Evolutionary conservation across 129 eudicot genomes (phyloP), one percentile per base, ranked within the genome.

Genomic region (Silybum marianum): DNA sequence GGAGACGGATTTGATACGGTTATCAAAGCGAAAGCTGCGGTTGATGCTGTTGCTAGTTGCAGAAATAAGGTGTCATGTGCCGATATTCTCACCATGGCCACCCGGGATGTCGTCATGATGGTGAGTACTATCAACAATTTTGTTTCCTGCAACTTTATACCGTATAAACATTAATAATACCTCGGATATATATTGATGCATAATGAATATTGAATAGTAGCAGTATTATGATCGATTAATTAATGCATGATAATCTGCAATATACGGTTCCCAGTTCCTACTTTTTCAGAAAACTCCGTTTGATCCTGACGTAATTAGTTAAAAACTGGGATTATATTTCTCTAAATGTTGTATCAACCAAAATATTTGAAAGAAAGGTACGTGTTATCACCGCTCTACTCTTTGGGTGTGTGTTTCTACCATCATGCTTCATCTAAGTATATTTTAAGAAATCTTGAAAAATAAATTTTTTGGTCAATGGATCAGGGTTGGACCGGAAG

Each of bases 1-100:
- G 98, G 98, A 82, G 98, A 93, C 48, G 97, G 97, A 32, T 93
- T 93, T 14, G 97, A 91, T 70, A 88, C 95, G 0, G 93, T 91
- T 18, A 86, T 90, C 36, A 93, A 91, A 66, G 98, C 97, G 7
- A 91, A 91, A 85, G 94, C 91, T 0, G 98, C 94, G 1, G 90
- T 93, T 42, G 98, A 91, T 73, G 90, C 90, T 3, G 80, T 76
- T 42, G 75, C 97, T 0, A 75, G 84, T 60, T 93, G 98, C 86
- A 88, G 9, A 26, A 90, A 90, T 74, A 91, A 89, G 82, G 97
- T 93, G 62, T 93, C 98, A 0, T 93, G 98, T 81, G 98, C 98
- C 2, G 98, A 94, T 80, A 91, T 94, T 87, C 95, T 95, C 58
- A 85, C 96, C 78, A 83, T 95, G 88, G 98, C 98, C 48, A 90